phyloP scores from a whole-genome alignment of 306 rosid genomes.

The Biancaea sappan region DNA sequence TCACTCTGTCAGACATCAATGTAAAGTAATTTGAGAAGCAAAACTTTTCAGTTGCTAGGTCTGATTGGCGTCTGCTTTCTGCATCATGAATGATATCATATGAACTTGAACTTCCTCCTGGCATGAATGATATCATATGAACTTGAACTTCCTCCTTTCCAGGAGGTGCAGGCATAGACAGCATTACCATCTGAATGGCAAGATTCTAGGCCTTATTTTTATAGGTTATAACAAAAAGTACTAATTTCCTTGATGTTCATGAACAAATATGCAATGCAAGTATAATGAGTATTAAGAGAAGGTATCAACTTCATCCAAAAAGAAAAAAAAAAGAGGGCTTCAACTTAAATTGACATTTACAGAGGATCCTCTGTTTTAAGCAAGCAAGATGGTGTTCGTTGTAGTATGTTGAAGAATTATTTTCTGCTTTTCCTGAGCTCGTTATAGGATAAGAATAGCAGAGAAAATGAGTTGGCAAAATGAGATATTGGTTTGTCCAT shows the following conservation, averaged over 20 bases:
- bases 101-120: neutral
- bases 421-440: neutral
- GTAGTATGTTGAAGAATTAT: neutral
- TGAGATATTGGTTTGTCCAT: too few relatives aligned
- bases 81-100: neutral
- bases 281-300: neutral
- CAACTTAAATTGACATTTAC: slow-evolving; percentile 1
- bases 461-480: too few relatives aligned
- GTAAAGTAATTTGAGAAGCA: neutral
- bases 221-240: neutral
- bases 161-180: neutral
- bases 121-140: neutral
- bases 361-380: slow-evolving; percentile 25
- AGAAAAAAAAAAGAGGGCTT: slow-evolving; percentile 7
- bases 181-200: neutral
- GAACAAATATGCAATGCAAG: neutral
- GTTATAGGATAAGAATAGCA: neutral
- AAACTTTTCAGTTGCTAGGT: neutral
- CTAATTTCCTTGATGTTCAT: slow-evolving; percentile 20
- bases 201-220: neutral
- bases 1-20: neutral
- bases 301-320: slow-evolving; percentile 8
- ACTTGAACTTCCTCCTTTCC: neutral
- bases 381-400: neutral
- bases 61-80: neutral